Evolutionary conservation across 768 basidiomycete genomes (phyloP).

Genomic region (Nidularia pulvinata): DNA sequence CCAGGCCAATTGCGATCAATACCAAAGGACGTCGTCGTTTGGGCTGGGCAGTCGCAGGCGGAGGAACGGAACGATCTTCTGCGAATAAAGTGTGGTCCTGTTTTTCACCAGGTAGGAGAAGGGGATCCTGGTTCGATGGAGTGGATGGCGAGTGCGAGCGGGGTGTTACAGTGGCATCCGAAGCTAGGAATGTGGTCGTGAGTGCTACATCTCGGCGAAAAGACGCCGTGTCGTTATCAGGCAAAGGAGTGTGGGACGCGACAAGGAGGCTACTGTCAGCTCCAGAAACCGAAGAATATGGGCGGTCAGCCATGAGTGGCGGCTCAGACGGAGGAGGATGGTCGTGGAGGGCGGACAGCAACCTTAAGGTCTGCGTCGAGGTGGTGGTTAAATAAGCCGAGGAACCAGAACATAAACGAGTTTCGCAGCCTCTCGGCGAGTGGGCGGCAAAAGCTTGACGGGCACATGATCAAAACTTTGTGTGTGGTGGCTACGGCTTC

Average conservation of each 20-base stretch:
- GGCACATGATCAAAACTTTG: no score
- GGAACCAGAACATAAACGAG: no score
- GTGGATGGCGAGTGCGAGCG: no score
- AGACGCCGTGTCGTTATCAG: neutral
- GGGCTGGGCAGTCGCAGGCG: neutral
- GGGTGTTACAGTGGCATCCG: neutral
- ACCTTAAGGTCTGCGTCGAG: no score
- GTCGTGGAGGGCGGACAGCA: no score
- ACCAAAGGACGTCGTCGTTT: constrained; percentile 11
- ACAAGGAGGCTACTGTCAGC: no score
- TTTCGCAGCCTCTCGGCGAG: no score
- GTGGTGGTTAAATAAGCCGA: no score
- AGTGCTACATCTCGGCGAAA: neutral
- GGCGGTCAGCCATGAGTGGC: no score
- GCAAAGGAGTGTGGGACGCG: neutral
- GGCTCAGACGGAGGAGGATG: no score
- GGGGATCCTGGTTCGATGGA: neutral
- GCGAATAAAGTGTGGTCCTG: neutral
- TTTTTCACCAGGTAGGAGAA: neutral
- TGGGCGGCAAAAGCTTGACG: no score
- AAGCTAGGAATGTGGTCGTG: neutral
- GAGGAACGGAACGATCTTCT: neutral
- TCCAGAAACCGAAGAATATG: neutral
- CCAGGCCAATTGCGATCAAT: constrained; percentile 27
- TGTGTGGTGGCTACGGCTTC: no score